Base-by-base conservation (phyloP, 495 filamentous ascomycete genomes). In the Opeltia flavorubescens region DNA sequence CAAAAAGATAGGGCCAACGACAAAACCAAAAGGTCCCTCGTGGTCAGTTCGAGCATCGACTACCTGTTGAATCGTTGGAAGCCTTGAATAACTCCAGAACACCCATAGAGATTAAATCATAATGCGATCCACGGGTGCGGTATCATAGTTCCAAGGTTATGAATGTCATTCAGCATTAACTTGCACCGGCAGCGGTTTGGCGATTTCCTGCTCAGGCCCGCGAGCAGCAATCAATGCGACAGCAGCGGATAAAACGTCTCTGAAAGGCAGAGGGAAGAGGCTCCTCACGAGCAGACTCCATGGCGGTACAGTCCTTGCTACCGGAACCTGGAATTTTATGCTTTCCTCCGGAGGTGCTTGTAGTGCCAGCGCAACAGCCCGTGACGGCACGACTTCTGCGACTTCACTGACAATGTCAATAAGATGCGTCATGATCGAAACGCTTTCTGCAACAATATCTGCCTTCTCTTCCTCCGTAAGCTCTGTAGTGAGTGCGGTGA, bases 391-490 rank as follows among this genome's bases (percentile, higher is more conserved):
- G 1, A 18, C 20, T 17, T 36, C 34, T 18, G 34, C 34, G 12
- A 36, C n/a, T 36, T 36, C 34, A 31, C 13, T 31, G 6, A 74
- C 67, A 18, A 76, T 38, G 21, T 18, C 39, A 0, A 58, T 47
- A 48, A 68, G 61, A 21, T 43, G 48, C 3, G 52, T 43, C 53
- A 77, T 74, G 23, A 78, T 65, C 0, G 50, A 31, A 31, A 57
- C 33, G 25, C 71, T 65, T 50, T 75, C 72, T 0, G 59, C 47
- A 24, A 77, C 54, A 27, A 78, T 59, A 7, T 73, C 71, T 38
- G 63, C 50, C 43, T 64, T 56, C 49, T 78, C 68, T 26, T 51
- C 44, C 3, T 30, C 35, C 1, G 60, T 75, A 42, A 77, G 58
- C 4, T 64, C 49, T 1, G 8, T 24, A 29, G 75, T 71, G 1